phyloP scores from a whole-genome alignment of 495 filamentous ascomycete genomes.

The Ascobolus immersus region DNA sequence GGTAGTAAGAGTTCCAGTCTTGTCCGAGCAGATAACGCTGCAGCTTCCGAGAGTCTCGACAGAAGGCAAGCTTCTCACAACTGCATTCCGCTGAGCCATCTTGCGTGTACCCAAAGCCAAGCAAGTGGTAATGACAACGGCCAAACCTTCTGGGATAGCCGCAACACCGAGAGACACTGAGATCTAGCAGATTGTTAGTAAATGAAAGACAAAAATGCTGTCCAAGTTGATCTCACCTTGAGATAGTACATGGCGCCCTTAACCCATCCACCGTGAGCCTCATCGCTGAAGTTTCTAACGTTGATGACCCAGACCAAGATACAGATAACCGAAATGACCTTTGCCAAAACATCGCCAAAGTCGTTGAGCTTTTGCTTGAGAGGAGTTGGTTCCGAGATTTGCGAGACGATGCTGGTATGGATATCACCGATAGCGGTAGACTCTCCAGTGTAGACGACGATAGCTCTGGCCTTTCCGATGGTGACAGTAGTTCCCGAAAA shows the following conservation, averaged over 20 bases:
- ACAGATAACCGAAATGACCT: conserved; percentile 95
- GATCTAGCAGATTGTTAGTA: conserved; percentile 30
- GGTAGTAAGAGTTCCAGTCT: conserved; percentile 93
- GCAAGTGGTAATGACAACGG: conserved; percentile 94
- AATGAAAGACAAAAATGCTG: background rate
- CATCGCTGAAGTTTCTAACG: conserved; percentile 85
- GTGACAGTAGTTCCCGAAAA: conserved; percentile 97
- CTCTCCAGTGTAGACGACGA: conserved; percentile 75
- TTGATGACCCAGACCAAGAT: conserved; percentile 96
- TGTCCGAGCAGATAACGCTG: conserved; percentile 99
- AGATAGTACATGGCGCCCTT: conserved; percentile 99
- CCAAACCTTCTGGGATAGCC: conserved; percentile 89
- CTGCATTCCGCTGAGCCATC: conserved; percentile 96
- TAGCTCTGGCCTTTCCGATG: conserved; percentile 72
- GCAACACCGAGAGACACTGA: conserved; percentile 95
- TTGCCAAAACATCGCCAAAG: conserved; percentile 87
- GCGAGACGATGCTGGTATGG: conserved; percentile 89
- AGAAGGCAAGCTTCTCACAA: conserved; percentile 82
- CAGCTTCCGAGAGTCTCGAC: conserved; percentile 97
- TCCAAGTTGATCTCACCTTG: conserved; percentile 25
- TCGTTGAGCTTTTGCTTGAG: conserved; percentile 97
- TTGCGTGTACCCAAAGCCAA: conserved; percentile 83
- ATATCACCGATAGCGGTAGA: conserved; percentile 96
- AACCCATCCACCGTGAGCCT: conserved; percentile 74
- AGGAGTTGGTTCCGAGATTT: conserved; percentile 93